These are phyloP conservation scores for Hypoxylon sp. DNA, from an alignment of 2,329 filamentous ascomycete species.

Conservation along the genomic window DNA sequence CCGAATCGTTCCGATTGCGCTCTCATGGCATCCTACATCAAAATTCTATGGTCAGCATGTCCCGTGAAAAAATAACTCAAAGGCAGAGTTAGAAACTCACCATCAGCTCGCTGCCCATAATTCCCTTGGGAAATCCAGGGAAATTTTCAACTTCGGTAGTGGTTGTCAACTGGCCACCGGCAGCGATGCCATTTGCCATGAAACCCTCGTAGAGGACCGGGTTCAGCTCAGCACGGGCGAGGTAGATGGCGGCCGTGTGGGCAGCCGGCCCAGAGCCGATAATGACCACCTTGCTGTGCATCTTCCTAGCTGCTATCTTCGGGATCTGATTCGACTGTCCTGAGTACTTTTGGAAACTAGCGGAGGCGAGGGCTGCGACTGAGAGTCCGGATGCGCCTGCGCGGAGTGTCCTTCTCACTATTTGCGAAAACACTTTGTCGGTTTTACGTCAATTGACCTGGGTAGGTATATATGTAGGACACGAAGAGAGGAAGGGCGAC, in stretches of 20 bases:
- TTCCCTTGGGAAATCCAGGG: slow-evolving; percentile 91
- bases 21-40: slow-evolving; percentile 83
- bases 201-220: slow-evolving; percentile 98
- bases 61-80: background rate
- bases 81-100: slow-evolving; percentile 56
- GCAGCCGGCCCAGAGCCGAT: slow-evolving; percentile 96
- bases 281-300: slow-evolving; percentile 95
- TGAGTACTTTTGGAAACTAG: slow-evolving; percentile 69
- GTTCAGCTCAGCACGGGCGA: slow-evolving; percentile 93
- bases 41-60: slow-evolving; percentile 12
- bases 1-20: slow-evolving; percentile 92
- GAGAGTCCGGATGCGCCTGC: slow-evolving; percentile 81
- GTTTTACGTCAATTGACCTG: slow-evolving; percentile 50
- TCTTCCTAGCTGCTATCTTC: slow-evolving; percentile 69
- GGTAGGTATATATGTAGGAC: slow-evolving; percentile 13
- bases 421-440: slow-evolving; percentile 94
- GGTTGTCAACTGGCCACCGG: slow-evolving; percentile 96
- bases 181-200: slow-evolving; percentile 95
- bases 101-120: slow-evolving; percentile 92
- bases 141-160: slow-evolving; percentile 99
- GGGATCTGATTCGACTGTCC: slow-evolving; percentile 55
- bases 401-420: slow-evolving; percentile 81
- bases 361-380: slow-evolving; percentile 77
- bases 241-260: slow-evolving; percentile 97
- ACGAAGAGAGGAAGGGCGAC: slow-evolving; percentile 12